These are phyloP conservation scores for Naganishia vishniacii DNA, from an alignment of 768 basidiomycete species.

Conservation along the genomic window DNA sequence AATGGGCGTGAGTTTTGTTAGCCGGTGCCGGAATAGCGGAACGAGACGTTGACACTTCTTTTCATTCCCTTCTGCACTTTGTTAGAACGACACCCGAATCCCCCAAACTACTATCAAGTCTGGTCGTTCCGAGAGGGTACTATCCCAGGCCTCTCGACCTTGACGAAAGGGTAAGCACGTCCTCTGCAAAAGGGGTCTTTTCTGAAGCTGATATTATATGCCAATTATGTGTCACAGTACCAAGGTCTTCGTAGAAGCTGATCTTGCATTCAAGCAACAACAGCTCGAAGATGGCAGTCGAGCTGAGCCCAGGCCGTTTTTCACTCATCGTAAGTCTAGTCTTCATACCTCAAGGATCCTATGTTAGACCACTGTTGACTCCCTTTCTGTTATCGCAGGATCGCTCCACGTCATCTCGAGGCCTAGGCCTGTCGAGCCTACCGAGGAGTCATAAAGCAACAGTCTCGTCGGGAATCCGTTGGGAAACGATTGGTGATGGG, in stretches of 20 bases:
- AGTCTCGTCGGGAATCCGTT: no score
- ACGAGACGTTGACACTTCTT: background rate
- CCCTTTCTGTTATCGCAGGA: background rate
- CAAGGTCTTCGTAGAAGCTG: conserved; percentile 16
- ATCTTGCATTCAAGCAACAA: background rate
- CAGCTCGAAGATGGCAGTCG: conserved; percentile 9
- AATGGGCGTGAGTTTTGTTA: background rate
- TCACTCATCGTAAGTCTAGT: conserved; percentile 7
- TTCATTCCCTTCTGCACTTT: background rate
- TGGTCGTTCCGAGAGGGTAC: conserved; percentile 11
- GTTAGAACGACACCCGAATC: background rate
- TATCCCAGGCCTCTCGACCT: background rate
- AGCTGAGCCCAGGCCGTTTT: conserved; percentile 1
- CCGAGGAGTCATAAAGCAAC: conserved; percentile 8
- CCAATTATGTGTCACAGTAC: background rate
- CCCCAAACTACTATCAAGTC: conserved; percentile 13
- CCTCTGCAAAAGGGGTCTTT: background rate
- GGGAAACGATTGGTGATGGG: no score
- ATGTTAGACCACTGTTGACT: background rate
- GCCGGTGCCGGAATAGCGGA: no score
- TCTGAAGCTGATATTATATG: background rate
- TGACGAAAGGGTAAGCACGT: conserved; percentile 9
- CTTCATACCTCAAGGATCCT: background rate
- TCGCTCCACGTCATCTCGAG: conserved; percentile 1
- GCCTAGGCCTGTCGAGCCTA: background rate